Evolutionary conservation across 345 rosid genomes (phyloP).

Genomic region (Alliaria petiolata): DNA sequence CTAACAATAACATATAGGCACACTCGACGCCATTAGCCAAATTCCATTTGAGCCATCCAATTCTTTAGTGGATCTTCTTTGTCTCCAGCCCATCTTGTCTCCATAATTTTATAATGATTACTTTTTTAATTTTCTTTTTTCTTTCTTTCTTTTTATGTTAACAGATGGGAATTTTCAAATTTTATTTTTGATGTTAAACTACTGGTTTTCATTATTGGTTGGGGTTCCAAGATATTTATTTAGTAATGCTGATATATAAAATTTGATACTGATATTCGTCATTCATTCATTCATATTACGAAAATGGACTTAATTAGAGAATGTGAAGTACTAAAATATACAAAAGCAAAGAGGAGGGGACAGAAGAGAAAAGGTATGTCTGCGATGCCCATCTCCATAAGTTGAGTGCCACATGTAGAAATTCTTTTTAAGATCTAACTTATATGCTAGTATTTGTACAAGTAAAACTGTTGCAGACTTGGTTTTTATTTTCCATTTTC

Average conservation of each 20-base stretch:
- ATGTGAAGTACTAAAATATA: constrained; percentile 13
- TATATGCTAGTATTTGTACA: constrained; percentile 22
- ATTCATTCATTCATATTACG: not conserved
- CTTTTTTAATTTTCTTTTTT: not conserved
- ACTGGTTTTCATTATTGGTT: no score
- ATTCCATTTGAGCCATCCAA: constrained; percentile 33
- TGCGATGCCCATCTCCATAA: constrained; percentile 28
- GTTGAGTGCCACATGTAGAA: constrained; percentile 26
- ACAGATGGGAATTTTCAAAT: not conserved
- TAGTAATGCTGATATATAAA: no score
- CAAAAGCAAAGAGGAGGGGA: constrained; percentile 30
- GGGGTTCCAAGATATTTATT: no score
- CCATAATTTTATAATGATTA: constrained; percentile 13
- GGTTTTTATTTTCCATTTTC: not conserved
- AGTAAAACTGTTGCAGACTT: not conserved
- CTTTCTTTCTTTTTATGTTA: not conserved
- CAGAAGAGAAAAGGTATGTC: constrained; percentile 32
- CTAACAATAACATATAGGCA: constrained; percentile 27
- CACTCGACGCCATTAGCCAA: constrained; percentile 32
- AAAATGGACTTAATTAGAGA: constrained; percentile 12
- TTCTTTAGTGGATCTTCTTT: constrained; percentile 32
- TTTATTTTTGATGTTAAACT: not conserved
- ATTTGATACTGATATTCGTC: not conserved
- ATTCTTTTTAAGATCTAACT: constrained; percentile 20
- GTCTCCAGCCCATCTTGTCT: constrained; percentile 36